Conservation (phyloP, 2,329 filamentous ascomycete genomes). For the Colletotrichum ledebouriae region DNA sequence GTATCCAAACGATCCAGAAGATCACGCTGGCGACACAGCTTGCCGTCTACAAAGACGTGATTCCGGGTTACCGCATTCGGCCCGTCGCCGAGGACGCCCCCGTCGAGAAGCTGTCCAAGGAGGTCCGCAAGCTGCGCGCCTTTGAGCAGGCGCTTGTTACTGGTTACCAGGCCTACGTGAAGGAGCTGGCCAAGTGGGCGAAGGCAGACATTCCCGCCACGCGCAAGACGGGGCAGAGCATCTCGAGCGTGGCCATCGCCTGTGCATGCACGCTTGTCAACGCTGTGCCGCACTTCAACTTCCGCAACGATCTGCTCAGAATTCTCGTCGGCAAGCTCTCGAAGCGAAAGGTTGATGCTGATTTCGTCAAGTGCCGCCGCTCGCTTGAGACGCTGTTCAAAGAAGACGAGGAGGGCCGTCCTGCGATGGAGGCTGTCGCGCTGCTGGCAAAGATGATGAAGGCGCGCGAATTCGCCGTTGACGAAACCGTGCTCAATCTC, state of each 20-base stretch:
- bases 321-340: slow-evolving; percentile 89
- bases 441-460: slow-evolving; percentile 97
- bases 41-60: slow-evolving; percentile 93
- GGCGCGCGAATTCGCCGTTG: slow-evolving; percentile 82
- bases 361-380: slow-evolving; percentile 82
- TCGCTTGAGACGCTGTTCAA: slow-evolving; percentile 86
- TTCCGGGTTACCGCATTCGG: slow-evolving; percentile 95
- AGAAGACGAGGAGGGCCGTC: slow-evolving; percentile 90
- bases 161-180: slow-evolving; percentile 88
- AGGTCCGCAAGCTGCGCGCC: slow-evolving; percentile 82
- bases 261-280: slow-evolving; percentile 87
- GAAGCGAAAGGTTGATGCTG: slow-evolving; percentile 76
- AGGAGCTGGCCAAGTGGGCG: slow-evolving; percentile 77
- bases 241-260: slow-evolving; percentile 83
- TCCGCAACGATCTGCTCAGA: slow-evolving; percentile 86
- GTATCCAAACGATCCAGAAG: slow-evolving; percentile 82
- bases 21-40: slow-evolving; percentile 88
- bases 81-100: slow-evolving; percentile 81
- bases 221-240: slow-evolving; percentile 57
- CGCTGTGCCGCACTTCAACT: slow-evolving; percentile 96
- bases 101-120: slow-evolving; percentile 88
- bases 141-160: slow-evolving; percentile 91
- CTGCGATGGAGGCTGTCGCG: slow-evolving; percentile 87
- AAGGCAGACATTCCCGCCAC: slow-evolving; percentile 63
- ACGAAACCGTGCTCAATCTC: slow-evolving; percentile 89